Base-by-base conservation (phyloP, 352 stramenopile species). In the Aphanomyces stellatus region DNA sequence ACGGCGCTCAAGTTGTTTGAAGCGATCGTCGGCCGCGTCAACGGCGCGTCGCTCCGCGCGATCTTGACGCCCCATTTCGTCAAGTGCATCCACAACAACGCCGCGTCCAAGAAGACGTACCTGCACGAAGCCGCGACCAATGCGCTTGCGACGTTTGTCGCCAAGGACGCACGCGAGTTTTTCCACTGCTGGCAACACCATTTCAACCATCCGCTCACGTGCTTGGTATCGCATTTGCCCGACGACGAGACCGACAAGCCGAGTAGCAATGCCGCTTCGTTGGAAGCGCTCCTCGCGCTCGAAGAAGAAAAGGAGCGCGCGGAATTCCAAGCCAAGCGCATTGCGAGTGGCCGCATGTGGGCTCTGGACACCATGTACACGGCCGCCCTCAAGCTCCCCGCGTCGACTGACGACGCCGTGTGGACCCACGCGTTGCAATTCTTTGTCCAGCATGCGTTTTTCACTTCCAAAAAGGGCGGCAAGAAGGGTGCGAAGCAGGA, bases 1-100 rank as follows among this genome's bases (percentile, higher is more conserved):
- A 70, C 90, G 40, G 86, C 83, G 48, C 71, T 95, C 59, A 95
- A 95, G 74, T 66, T 95, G 49, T 91, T 95, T 67, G 84, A 93
- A 73, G 70, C 90, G 0, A 69, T 91, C 43, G 69, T 87, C 5
- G 74, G 79, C 4, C 67, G 74, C 42, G 65, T 95, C 34, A 78
- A 81, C 6, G 69, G 72, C 2, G 55, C 78, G 7, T 53, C 87
- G 30, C 55, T 92, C 22, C 77, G 79, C 33, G 70, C 81, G 5
- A 85, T 89, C 35, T 72, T 95, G 7, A 92, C 84, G 37, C 84
- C 82, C 8, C 78, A 82, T 33, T 78, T 95, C 11, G 81, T 95
- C 74, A 90, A 84, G 74, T 89, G 82, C 33, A 70, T 95, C 28
- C 91, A 87, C 74, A 88, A 85, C 64, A 95, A 95, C 64, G 76